A percentile compares a stretch with the other conserved stretches of the same genome.
phyloP scores from a whole-genome alignment of 2,329 filamentous ascomycete species.

The Whalleya microplaca region DNA sequence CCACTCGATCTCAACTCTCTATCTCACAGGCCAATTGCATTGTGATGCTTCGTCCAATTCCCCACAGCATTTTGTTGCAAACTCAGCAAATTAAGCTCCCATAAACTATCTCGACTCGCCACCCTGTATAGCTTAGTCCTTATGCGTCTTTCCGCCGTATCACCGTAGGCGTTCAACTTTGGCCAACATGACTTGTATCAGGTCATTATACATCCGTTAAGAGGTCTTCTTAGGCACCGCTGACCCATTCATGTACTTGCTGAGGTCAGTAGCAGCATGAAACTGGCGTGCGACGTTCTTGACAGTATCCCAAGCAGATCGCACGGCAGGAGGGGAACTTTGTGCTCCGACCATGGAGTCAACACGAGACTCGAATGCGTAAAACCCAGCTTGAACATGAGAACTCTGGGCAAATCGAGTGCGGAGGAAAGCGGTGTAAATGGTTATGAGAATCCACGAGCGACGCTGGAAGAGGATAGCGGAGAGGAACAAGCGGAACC shows the following conservation, averaged over 20 bases:
- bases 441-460: constrained; percentile 81
- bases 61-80: neutral
- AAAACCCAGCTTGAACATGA: constrained; percentile 86
- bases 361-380: constrained; percentile 71
- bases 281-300: constrained; percentile 76
- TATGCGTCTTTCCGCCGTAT: constrained; percentile 22
- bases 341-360: constrained; percentile 85
- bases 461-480: constrained; percentile 87
- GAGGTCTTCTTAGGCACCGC: constrained; percentile 68
- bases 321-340: constrained; percentile 78
- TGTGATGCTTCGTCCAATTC: neutral
- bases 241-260: constrained; percentile 68
- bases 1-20: constrained; percentile 13
- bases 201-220: constrained; percentile 39
- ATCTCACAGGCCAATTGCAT: constrained; percentile 4
- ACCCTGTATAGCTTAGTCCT: constrained; percentile 10
- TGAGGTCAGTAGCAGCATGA: constrained; percentile 77
- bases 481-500: constrained; percentile 79
- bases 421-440: constrained; percentile 93
- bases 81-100: neutral
- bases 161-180: constrained; percentile 25
- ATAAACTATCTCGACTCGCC: neutral
- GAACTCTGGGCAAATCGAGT: constrained; percentile 87
- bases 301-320: constrained; percentile 78
- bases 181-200: constrained; percentile 8